Base-by-base conservation (phyloP, 2,329 filamentous ascomycete genomes). In the Blumeriella jaapii region DNA sequence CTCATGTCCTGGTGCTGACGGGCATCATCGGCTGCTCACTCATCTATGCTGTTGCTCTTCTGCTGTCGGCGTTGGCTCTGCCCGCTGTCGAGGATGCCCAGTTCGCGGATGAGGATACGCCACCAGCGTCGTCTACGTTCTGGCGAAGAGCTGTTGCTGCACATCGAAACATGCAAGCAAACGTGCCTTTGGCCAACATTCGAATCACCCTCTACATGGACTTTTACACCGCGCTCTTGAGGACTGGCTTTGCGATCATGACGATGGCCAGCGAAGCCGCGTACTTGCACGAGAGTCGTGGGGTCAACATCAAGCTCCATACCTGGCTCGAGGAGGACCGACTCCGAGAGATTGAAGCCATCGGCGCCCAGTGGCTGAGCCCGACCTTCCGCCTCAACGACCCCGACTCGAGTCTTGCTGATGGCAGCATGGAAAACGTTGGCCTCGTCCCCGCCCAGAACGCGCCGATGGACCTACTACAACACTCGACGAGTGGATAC, bases 241-340 rank as follows among this genome's bases (percentile, higher is more conserved):
- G 87, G 40, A 74, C 85, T 22, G 91, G 91, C 0, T 95, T 95
- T 53, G 78, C 78, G 8, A 78, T 89, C 9, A 74, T 96, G 41
- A 93, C 85, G 1, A 89, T 93, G 58, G 91, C 91, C 1, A 94
- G 85, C 50, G 87, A 96, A 58, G 89, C 89, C 3, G 91, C 96
- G 0, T 96, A 94, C 53, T 65, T 98, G 8, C 94, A 95, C 42
- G 89, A 96, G 58, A 89, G 89, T 29, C 74, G 74, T 25, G 69
- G 69, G 2, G 75, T 96, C 33, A 78, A 74, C 41, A 64, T 93
- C 2, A 76, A 77, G 45, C 65, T 70, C 22, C 78, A 78, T 60
- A 95, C 91, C 0, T 98, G 91, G 89, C 64, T 96, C 3, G 91
- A 98, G 54, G 82, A 89, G 49, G 82, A 93, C 46, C 72, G 87